Percentiles rank a stretch among this genome's conserved stretches.
Evolutionary conservation across 169 alveolate genomes (phyloP).

Genomic region (Plasmodium vinckei): DNA sequence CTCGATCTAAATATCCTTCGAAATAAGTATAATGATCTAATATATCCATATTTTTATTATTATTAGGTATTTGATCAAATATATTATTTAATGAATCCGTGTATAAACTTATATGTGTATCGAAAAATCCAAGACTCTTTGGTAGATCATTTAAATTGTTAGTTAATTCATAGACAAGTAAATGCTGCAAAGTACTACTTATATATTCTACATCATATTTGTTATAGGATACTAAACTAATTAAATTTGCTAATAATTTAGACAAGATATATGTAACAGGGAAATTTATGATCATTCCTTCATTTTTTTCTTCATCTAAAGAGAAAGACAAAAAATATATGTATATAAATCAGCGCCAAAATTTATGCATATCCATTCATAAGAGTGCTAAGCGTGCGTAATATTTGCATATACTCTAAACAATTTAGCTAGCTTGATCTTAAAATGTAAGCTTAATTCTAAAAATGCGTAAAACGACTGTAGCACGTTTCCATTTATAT

Average conservation of each 20-base stretch:
- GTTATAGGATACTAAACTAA: conserved; percentile 1
- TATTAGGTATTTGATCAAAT: neutral
- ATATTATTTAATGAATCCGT: neutral
- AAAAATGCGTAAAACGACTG: no score
- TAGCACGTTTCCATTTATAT: neutral
- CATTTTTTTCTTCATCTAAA: neutral
- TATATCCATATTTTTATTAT: neutral
- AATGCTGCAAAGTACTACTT: neutral
- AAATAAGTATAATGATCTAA: no score
- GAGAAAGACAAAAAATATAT: neutral
- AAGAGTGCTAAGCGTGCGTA: no score
- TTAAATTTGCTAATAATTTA: conserved; percentile 2
- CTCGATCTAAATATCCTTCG: neutral
- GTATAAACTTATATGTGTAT: neutral
- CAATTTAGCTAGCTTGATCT: no score
- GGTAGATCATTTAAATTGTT: neutral
- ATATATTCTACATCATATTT: neutral
- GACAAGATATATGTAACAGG: conserved; percentile 52
- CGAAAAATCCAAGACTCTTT: neutral
- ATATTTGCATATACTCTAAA: no score
- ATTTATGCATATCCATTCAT: no score
- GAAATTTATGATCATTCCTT: conserved; percentile 12
- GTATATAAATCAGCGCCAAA: neutral
- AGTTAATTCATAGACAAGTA: neutral
- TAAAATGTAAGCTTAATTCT: no score